Evolutionary conservation across 2,329 filamentous ascomycete species (phyloP), one percentile per base, ranked within the genome.

Genomic region (Drechslerella dactyloides): DNA sequence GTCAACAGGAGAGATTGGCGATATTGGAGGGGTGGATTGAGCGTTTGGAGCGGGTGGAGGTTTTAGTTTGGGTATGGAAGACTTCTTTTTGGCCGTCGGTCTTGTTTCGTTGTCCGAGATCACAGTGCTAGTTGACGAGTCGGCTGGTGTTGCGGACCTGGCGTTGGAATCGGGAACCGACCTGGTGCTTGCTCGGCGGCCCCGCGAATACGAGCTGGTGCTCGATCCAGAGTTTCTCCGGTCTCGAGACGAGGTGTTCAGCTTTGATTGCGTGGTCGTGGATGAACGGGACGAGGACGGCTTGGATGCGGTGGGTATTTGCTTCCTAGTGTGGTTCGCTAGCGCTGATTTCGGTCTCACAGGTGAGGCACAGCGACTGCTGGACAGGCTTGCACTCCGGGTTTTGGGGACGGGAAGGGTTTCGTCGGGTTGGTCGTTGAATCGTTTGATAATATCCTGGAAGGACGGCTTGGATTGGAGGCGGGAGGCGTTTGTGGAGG

Each of bases 371-470:
- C 65, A 69, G 42, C 65, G 65, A 35, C 65, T 69, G 53, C 65
- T 69, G 24, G 65, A 69, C 48, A 69, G 35, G 58, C 65, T 69
- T 8, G 52, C 58, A 58, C 65, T 69, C 53, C 65, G 65, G 8
- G 58, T 48, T 69, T 69, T 69, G 2, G 65, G 65, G 52, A 69
- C 17, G n/a, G 65, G 65, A 17, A 69, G 27, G 10, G 65, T 62
- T 54, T 69, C 65, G 53, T 69, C 65, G 30, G 58, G 58, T 27
- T 69, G 65, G 58, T 69, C 65, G 40, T 69, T 69, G 53, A 69
- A 69, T 35, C 65, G 65, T 58, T 69, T 69, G 35, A 69, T 69
- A 21, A 69, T 69, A 58, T 69, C 65, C 27, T 69, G 65, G 53
- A 69, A 69, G 19, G 65, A 69, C 48, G 65, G 65, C 51, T 69